Conservation (phyloP, 768 basidiomycete genomes). For the Pisolithus albus region DNA sequence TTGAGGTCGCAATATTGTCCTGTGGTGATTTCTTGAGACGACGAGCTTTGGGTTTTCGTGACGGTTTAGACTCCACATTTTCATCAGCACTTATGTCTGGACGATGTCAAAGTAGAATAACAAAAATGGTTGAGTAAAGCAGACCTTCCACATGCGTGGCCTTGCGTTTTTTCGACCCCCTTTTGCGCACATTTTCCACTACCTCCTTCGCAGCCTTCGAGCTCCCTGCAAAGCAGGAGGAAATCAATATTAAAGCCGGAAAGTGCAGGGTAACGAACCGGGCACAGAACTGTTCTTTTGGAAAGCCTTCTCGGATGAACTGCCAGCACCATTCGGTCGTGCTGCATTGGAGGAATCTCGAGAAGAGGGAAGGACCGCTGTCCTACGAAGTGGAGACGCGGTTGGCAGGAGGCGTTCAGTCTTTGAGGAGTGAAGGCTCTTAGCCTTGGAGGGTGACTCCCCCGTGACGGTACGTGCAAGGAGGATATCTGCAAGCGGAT, state of each 20-base stretch:
- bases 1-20: not conserved
- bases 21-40: not conserved
- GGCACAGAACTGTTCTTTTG: constrained; percentile 1
- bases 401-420: not conserved
- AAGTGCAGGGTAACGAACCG: constrained; percentile 8
- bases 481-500: constrained; percentile 46
- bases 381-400: not conserved
- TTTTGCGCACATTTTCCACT: not conserved
- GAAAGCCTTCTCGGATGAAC: not conserved
- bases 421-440: not conserved
- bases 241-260: not conserved
- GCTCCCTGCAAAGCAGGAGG: not conserved
- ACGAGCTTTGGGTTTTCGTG: not conserved
- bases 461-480: constrained; percentile 43
- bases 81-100: not conserved
- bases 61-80: not conserved
- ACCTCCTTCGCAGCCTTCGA: not conserved
- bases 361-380: not conserved
- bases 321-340: not conserved
- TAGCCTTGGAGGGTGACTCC: constrained; percentile 38
- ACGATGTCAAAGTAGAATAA: not conserved
- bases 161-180: not conserved
- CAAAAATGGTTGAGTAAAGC: not conserved
- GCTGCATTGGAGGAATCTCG: not conserved
- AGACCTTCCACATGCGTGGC: not conserved